Conservation (phyloP, 768 basidiomycete species). For the Melanogaster broomeanus region DNA sequence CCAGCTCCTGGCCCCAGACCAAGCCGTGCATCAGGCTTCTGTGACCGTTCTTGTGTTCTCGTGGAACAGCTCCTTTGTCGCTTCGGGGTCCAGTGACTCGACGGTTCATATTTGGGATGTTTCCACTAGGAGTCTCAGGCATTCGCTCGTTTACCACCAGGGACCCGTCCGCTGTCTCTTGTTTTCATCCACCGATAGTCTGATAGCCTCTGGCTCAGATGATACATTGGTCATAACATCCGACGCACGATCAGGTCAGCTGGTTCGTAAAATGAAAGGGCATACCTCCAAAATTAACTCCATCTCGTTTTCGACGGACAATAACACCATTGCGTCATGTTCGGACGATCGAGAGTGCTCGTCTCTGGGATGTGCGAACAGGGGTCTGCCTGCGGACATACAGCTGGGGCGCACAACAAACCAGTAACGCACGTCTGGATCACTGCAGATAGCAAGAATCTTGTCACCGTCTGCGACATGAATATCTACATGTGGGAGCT, state of each 20-base stretch:
- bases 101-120: constrained; percentile 20
- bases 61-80: constrained; percentile 6
- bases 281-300: constrained; percentile 17
- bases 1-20: constrained; percentile 3
- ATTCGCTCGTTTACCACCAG: constrained; percentile 14
- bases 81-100: constrained; percentile 14
- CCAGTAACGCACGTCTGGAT: constrained; percentile 16
- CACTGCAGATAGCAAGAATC: constrained; percentile 13
- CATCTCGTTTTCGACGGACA: constrained; percentile 23
- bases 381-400: constrained; percentile 17
- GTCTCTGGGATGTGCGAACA: constrained; percentile 25
- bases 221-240: constrained; percentile 15
- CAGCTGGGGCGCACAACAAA: constrained; percentile 13
- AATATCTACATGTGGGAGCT: constrained; percentile 15
- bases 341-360: constrained; percentile 22
- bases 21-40: neutral
- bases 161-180: constrained; percentile 15
- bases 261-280: constrained; percentile 12
- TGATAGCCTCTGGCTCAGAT: constrained; percentile 17
- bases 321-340: constrained; percentile 16
- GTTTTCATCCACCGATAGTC: constrained; percentile 16
- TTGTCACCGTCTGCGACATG: constrained; percentile 15
- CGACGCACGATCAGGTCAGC: constrained; percentile 8
- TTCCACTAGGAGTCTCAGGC: neutral
- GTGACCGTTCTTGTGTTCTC: constrained; percentile 15